These are phyloP conservation scores for Gracilaria caudata DNA, from an alignment of 23 red algal species.

Conservation along the genomic window DNA sequence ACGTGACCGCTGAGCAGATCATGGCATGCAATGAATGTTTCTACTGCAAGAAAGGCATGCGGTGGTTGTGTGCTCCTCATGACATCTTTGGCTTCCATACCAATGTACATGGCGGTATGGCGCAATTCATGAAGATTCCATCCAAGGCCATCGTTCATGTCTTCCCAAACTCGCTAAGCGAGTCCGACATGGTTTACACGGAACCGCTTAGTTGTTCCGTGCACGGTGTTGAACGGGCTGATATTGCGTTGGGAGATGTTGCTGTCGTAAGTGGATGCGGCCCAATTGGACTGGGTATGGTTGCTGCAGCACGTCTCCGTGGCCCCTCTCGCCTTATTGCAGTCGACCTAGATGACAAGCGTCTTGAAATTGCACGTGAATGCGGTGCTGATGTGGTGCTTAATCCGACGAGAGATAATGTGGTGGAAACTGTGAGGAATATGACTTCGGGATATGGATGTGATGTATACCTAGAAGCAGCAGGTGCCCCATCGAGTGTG, in stretches of 20 bases:
- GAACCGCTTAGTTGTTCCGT: slow-evolving; percentile 82
- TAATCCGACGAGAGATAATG: slow-evolving; percentile 50
- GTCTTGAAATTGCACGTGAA: slow-evolving; percentile 70
- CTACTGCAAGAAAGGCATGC: slow-evolving; percentile 75
- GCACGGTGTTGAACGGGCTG: slow-evolving; percentile 72
- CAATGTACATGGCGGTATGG: slow-evolving; percentile 74
- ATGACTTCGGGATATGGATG: slow-evolving; percentile 78
- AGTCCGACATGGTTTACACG: slow-evolving; percentile 68
- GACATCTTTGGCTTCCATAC: slow-evolving; percentile 86
- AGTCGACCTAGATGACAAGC: slow-evolving; percentile 66
- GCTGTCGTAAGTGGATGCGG: slow-evolving; percentile 83
- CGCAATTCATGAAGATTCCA: slow-evolving; percentile 79
- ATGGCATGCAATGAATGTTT: slow-evolving; percentile 80
- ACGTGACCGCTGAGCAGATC: slow-evolving; percentile 83
- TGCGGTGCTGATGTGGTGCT: slow-evolving; percentile 81
- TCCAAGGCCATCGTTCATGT: slow-evolving; percentile 70
- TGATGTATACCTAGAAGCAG: slow-evolving; percentile 90
- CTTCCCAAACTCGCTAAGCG: slow-evolving; percentile 57
- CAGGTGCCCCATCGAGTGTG: slow-evolving; percentile 61
- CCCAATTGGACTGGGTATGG: slow-evolving; percentile 81
- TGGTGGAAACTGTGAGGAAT: slow-evolving; percentile 49
- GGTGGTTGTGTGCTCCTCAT: slow-evolving; percentile 80
- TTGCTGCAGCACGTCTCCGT: slow-evolving; percentile 38
- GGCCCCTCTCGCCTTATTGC: slow-evolving; percentile 69
- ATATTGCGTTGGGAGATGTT: slow-evolving; percentile 65